Evolutionary conservation across 805 yeast genomes (phyloP), one percentile per base, ranked within the genome.

Genomic region (Komagataella pseudopastoris): DNA sequence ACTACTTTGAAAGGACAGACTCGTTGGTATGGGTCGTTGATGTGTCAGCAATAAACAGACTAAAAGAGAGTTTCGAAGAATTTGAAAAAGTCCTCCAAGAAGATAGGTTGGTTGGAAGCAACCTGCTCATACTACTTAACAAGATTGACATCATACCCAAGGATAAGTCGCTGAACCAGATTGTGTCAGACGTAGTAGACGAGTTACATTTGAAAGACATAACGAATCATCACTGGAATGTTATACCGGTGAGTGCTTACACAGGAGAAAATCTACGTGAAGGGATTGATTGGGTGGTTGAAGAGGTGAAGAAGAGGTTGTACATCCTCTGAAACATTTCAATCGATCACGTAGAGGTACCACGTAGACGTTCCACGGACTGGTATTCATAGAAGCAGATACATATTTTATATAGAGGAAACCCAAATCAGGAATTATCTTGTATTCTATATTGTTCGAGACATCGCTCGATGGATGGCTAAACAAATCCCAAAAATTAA

Each of bases 1-100:
- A 90, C 66, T 90, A 91, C 64, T 90, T 85, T 60, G 96, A 89
- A 56, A 80, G 78, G 58, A 80, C 85, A 0, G 90, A 90, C 58
- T 78, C 80, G 5, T 69, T 90, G 16, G 65, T 90, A 10, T 90
- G 96, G 96, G 96, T 90, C 18, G 75, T 91, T 5, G 97, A 91
- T 65, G 74, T 80, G 2, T 64, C 71, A 46, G 77, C 83, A 18
- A 61, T 77, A 23, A 80, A 78, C 49, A 67, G 96, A 50, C 66
- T 88, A 23, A 60, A 66, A 6, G 95, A 86, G 66, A 83, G 85
- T 56, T 74, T 77, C 50, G 53, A 55, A 1, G 96, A 89, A 65
- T 71, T 90, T 48, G 74, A 71, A 39, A 77, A 74, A 48, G 77
- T 86, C 3, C 63, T 88, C 12, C 63, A 65, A 36, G 90, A 84